A percentile compares a stretch with the other conserved stretches of the same genome.
phyloP scores from a whole-genome alignment of 73 alveolate species.

The Diophrys appendiculata region DNA sequence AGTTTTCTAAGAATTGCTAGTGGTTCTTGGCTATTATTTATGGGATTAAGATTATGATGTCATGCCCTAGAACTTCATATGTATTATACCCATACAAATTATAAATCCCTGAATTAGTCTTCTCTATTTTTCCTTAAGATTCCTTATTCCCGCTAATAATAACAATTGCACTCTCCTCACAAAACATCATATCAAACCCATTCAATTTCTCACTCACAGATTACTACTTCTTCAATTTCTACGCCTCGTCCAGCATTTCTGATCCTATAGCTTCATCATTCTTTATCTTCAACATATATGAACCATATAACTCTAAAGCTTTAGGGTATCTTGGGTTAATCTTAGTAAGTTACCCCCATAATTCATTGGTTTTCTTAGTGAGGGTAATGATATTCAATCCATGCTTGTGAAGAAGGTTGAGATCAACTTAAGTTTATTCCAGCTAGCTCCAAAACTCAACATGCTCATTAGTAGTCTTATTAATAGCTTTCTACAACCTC shows the following conservation, averaged over 20 bases:
- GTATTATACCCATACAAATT: conserved; percentile 37
- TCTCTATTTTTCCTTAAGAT: conserved; percentile 35
- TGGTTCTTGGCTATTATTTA: conserved; percentile 42
- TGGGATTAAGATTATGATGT: conserved; percentile 48
- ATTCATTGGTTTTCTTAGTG: conserved; percentile 30
- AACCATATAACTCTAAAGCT: conserved; percentile 45
- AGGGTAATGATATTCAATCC: conserved; percentile 44
- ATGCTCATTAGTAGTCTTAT: conserved; percentile 40
- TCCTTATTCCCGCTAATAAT: conserved; percentile 44
- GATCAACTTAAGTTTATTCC: conserved; percentile 43
- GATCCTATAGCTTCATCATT: conserved; percentile 39
- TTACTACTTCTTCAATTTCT: conserved; percentile 19
- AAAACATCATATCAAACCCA: conserved; percentile 52
- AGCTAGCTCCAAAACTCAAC: conserved; percentile 54
- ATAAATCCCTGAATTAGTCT: conserved; percentile 41
- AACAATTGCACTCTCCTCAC: conserved; percentile 47
- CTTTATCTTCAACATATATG: conserved; percentile 33
- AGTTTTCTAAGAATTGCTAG: conserved; percentile 30
- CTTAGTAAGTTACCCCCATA: conserved; percentile 40
- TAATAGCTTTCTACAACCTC: conserved; percentile 35
- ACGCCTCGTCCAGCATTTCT: conserved; percentile 17
- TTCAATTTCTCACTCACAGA: conserved; percentile 38
- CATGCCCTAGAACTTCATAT: conserved; percentile 55
- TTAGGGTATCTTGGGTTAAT: conserved; percentile 50
- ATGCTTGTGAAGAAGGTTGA: conserved; percentile 38